Conservation (phyloP, 257 asterid species). For the Plantago major region DNA sequence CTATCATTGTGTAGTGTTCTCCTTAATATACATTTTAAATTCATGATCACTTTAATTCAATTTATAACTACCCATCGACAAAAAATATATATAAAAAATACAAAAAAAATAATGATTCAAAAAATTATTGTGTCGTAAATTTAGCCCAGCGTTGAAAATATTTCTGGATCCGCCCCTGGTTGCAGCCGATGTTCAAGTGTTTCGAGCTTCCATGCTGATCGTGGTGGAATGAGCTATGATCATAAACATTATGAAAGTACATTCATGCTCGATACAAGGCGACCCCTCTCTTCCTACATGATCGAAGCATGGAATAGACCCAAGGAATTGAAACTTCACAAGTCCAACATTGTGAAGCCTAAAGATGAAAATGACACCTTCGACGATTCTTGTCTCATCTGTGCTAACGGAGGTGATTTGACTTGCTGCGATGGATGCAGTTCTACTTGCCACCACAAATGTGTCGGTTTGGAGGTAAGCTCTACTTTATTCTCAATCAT, state of each 20-base stretch:
- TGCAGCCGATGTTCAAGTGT: conserved; percentile 28
- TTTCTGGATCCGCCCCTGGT: no score
- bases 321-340: conserved; percentile 19
- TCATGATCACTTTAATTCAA: no score
- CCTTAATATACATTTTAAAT: no score
- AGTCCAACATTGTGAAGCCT: conserved; percentile 5
- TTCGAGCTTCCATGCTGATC: conserved; percentile 26
- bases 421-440: conserved; percentile 48
- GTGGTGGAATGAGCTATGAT: conserved; percentile 21
- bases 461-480: conserved; percentile 35
- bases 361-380: conserved; percentile 14
- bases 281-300: conserved; percentile 31
- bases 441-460: conserved; percentile 50
- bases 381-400: conserved; percentile 53
- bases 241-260: conserved; percentile 33
- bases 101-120: no score
- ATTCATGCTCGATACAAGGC: neutral
- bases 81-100: no score
- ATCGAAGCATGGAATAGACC: conserved; percentile 37
- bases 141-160: no score
- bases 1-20: no score
- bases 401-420: conserved; percentile 57
- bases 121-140: no score
- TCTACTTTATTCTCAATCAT: no score
- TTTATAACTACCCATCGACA: no score